A percentile compares a stretch with the other conserved stretches of the same genome.
Conservation (phyloP, 2,329 filamentous ascomycete species). For the Endothia cerciana region DNA sequence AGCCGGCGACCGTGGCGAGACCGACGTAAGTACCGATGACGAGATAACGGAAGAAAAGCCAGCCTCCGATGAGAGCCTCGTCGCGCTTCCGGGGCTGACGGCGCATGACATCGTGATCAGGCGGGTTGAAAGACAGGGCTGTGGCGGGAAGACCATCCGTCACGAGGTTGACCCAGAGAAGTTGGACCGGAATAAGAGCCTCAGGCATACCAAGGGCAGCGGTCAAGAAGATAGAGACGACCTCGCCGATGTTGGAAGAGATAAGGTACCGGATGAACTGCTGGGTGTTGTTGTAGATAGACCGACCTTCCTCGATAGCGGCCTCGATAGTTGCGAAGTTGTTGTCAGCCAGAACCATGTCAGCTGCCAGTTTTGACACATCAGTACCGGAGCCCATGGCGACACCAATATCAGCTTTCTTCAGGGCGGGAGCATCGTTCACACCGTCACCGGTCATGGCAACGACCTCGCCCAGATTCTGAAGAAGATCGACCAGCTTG, state of each 20-base stretch:
- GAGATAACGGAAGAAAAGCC: slow-evolving; percentile 97
- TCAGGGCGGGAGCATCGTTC: slow-evolving; percentile 95
- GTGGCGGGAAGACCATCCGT: slow-evolving; percentile 97
- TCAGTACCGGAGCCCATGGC: slow-evolving; percentile 99
- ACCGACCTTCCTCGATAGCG: slow-evolving; percentile 94
- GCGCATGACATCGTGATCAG: slow-evolving; percentile 98
- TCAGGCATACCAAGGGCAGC: slow-evolving; percentile 97
- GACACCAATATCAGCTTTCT: slow-evolving; percentile 98
- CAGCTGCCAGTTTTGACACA: slow-evolving; percentile 92
- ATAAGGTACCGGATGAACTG: slow-evolving; percentile 99
- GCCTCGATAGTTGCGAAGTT: slow-evolving; percentile 98
- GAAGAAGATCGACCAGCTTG: slow-evolving; percentile 94
- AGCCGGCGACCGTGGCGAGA: slow-evolving; percentile 90
- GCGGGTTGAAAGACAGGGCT: slow-evolving; percentile 94
- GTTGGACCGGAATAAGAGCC: slow-evolving; percentile 93
- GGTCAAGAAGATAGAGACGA: slow-evolving; percentile 98
- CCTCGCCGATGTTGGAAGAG: slow-evolving; percentile 98
- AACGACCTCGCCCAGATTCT: slow-evolving; percentile 90
- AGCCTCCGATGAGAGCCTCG: slow-evolving; percentile 88
- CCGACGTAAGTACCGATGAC: slow-evolving; percentile 96
- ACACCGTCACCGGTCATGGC: slow-evolving; percentile 99
- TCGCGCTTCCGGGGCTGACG: slow-evolving; percentile 88
- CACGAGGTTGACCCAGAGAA: slow-evolving; percentile 98
- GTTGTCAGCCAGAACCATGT: slow-evolving; percentile 98
- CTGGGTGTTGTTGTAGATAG: slow-evolving; percentile 99